Evolutionary conservation across 169 alveolate species (phyloP).

Genomic region (Ichthyophthirius multifiliis): DNA sequence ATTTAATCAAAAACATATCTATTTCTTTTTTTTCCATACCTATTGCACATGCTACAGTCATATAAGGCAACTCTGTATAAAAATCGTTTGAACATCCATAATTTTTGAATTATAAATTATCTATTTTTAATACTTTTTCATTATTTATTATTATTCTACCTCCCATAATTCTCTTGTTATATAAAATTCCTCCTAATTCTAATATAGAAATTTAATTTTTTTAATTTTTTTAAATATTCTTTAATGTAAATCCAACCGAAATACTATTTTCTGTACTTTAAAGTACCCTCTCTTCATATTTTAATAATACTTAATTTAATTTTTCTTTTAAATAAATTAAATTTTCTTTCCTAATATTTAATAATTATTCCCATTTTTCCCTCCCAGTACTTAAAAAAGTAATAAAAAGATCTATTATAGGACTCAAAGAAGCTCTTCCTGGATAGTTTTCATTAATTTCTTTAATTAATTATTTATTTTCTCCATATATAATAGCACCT

Average conservation of each 20-base stretch:
- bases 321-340: constrained; percentile 46
- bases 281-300: constrained; percentile 63
- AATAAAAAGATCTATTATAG: constrained; percentile 83
- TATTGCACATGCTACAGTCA: constrained; percentile 77
- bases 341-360: constrained; percentile 68
- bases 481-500: constrained; percentile 76
- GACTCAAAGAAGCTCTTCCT: constrained; percentile 87
- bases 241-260: constrained; percentile 75
- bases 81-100: constrained; percentile 76
- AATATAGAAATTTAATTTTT: constrained; percentile 71
- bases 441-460: constrained; percentile 77
- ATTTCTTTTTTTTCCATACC: constrained; percentile 73
- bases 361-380: constrained; percentile 28
- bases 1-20: constrained; percentile 51
- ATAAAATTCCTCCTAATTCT: constrained; percentile 75
- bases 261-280: constrained; percentile 67
- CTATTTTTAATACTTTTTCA: constrained; percentile 51
- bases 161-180: constrained; percentile 78
- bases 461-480: constrained; percentile 43
- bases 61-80: constrained; percentile 61
- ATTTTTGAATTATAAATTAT: constrained; percentile 65
- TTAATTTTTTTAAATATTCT: constrained; percentile 56
- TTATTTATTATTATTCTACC: constrained; percentile 59
- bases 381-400: constrained; percentile 86
- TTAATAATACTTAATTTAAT: constrained; percentile 37